phyloP scores from a whole-genome alignment of 2,329 filamentous ascomycete species.

The Monosporascus sp. region DNA sequence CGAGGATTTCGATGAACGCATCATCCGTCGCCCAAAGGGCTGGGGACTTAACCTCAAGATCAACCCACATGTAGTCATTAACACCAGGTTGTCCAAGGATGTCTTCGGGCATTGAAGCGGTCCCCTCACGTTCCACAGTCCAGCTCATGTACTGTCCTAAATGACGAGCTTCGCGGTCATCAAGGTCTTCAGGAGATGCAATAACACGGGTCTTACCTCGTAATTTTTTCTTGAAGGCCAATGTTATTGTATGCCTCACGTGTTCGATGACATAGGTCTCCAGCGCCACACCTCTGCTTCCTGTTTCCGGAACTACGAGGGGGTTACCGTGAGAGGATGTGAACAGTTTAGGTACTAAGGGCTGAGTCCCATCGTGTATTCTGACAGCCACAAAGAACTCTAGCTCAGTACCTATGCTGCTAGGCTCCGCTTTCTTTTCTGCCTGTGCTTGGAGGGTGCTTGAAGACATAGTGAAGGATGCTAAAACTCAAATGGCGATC shows the following conservation, averaged over 20 bases:
- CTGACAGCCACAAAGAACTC: conserved; percentile 11
- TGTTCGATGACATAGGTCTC: neutral
- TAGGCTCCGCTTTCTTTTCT: neutral
- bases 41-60: conserved; percentile 13
- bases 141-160: no score
- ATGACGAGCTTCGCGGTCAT: no score
- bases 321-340: neutral
- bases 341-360: conserved; percentile 6
- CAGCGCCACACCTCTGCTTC: neutral
- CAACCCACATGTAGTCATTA: neutral
- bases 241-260: no score
- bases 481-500: neutral
- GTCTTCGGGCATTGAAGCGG: neutral
- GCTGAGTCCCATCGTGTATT: neutral
- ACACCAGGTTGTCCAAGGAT: neutral
- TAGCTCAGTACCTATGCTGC: conserved; percentile 16
- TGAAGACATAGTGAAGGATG: neutral
- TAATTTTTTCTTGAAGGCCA: no score
- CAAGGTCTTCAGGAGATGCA: no score
- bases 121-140: neutral
- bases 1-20: conserved; percentile 13
- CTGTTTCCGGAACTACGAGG: neutral
- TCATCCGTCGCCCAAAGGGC: conserved; percentile 12
- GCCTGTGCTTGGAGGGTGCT: neutral
- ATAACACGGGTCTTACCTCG: no score